phyloP scores from a whole-genome alignment of 257 asterid species.

The Voacanga thouarsii region DNA sequence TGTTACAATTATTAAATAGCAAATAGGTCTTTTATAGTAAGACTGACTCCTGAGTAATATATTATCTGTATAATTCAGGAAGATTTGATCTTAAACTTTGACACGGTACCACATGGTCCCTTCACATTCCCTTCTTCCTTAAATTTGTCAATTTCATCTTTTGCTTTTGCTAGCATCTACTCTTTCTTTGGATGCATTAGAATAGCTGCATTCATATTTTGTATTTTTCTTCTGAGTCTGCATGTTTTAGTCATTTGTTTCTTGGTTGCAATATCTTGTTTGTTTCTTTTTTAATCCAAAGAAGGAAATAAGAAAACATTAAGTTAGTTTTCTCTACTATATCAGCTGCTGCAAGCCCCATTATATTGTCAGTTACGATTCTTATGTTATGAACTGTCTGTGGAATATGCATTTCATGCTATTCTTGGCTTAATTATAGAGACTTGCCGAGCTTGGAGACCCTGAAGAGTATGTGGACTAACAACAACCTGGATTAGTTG shows the following conservation, averaged over 20 bases:
- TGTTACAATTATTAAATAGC: too few relatives aligned
- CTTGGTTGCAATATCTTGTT: too few relatives aligned
- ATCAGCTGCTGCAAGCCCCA: neutral
- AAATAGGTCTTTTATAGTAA: too few relatives aligned
- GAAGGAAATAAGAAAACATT: neutral
- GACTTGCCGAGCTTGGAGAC: slow-evolving; percentile 65
- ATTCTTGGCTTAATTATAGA: slow-evolving; percentile 42
- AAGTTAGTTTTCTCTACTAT: neutral
- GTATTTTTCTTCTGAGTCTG: neutral
- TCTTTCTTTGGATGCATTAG: neutral
- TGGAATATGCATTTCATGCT: neutral
- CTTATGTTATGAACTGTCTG: neutral
- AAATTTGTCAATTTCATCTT: neutral
- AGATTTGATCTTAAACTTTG: too few relatives aligned
- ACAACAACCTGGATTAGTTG: too few relatives aligned
- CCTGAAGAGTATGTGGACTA: slow-evolving; percentile 43
- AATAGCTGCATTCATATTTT: neutral
- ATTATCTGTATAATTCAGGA: too few relatives aligned
- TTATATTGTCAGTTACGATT: neutral
- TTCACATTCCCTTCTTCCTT: too few relatives aligned
- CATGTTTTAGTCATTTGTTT: neutral
- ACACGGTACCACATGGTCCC: too few relatives aligned
- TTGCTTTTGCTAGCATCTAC: neutral
- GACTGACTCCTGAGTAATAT: too few relatives aligned
- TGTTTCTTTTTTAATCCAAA: neutral